Conservation (phyloP, 176 grass and related monocot genomes). For the Hsuehochloa calcarea region DNA sequence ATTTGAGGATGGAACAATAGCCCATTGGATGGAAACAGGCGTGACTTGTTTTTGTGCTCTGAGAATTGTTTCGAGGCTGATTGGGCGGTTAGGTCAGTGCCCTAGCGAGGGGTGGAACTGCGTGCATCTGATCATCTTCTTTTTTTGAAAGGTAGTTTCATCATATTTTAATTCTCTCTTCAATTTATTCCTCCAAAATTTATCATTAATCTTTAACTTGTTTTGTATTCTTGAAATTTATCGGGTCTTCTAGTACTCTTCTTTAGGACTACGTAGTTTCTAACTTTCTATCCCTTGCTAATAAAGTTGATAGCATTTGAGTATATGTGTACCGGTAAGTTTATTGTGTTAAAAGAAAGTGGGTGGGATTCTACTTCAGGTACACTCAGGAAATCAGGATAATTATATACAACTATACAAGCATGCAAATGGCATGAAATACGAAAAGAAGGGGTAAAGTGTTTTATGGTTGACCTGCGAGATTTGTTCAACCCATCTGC, state of each 20-base stretch:
- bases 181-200: background rate
- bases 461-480: background rate
- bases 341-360: background rate
- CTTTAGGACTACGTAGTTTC: background rate
- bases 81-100: conserved; percentile 21
- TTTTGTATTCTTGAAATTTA: background rate
- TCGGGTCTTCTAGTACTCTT: background rate
- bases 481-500: conserved; percentile 7
- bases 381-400: background rate
- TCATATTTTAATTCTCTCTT: background rate
- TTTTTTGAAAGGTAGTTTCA: no score
- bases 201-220: background rate
- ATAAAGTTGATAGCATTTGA: background rate
- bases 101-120: background rate
- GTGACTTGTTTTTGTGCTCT: conserved; percentile 22
- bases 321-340: background rate
- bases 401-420: background rate
- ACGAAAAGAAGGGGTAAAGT: background rate
- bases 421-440: conserved; percentile 14
- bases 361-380: background rate
- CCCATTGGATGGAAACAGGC: conserved; percentile 48
- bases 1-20: conserved; percentile 7
- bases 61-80: conserved; percentile 21
- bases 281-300: background rate
- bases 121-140: no score